Percentiles rank a stretch among this genome's conserved stretches.
Evolutionary conservation across 1,284 basidiomycete genomes (phyloP).

Genomic region (Cutaneotrichosporon sp.): DNA sequence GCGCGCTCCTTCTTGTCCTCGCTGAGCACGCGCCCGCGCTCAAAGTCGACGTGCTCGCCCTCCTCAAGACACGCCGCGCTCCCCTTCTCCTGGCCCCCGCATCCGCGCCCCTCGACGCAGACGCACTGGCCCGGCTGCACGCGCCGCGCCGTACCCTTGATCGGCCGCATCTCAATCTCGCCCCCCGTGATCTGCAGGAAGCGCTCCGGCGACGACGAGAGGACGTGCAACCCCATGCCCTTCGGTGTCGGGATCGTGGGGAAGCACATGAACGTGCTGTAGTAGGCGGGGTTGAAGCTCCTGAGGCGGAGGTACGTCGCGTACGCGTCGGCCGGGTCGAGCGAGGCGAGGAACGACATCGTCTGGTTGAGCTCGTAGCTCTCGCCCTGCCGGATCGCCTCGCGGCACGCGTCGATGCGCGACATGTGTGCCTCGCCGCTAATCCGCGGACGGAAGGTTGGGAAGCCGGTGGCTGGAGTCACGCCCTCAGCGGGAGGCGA

Average conservation of each 20-base stretch:
- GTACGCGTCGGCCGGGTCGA: conserved; percentile 35
- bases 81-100: conserved; percentile 31
- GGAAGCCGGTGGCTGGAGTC: conserved; percentile 27
- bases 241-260: conserved; percentile 48
- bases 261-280: conserved; percentile 79
- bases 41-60: conserved; percentile 46
- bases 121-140: conserved; percentile 48
- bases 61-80: conserved; percentile 34
- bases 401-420: conserved; percentile 72
- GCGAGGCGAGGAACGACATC: conserved; percentile 60
- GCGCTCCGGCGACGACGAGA: conserved; percentile 84
- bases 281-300: conserved; percentile 82
- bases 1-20: conserved; percentile 89
- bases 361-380: conserved; percentile 97
- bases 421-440: conserved; percentile 62
- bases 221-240: conserved; percentile 64
- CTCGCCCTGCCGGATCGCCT: conserved; percentile 78
- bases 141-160: conserved; percentile 75
- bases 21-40: conserved; percentile 58
- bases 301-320: conserved; percentile 62
- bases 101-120: conserved; percentile 32
- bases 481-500: neutral
- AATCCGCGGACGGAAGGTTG: conserved; percentile 46
- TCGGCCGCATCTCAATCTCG: conserved; percentile 80
- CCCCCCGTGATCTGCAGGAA: conserved; percentile 71